Evolutionary conservation across 768 basidiomycete species (phyloP), one percentile per base, ranked within the genome.

Genomic region (Hemileccinum rubropunctum): DNA sequence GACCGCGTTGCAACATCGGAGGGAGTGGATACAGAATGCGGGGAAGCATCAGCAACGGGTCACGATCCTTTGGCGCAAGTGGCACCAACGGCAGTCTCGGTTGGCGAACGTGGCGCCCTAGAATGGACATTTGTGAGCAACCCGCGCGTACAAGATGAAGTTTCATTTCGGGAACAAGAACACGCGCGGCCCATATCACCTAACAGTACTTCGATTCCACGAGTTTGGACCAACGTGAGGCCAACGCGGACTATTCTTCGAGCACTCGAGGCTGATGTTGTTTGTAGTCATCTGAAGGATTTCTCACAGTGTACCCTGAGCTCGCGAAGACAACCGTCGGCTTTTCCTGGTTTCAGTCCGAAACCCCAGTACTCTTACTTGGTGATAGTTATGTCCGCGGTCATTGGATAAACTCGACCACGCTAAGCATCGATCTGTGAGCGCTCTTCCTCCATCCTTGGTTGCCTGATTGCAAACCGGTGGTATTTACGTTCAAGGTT

Each of bases 201-300:
- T 0, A 42, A 47, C 34, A 42, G 46, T 32, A 28, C 46, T 33
- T 35, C 11, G 15, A 26, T 23, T 30, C 66, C 66, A 15, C 53
- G 68, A 33, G 57, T 62, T 17, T 67, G 66, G 68, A 56, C 63
- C 10, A 60, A 54, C 10, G 66, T 67, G 42, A 67, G 64, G 35
- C 37, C 20, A 15, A 30, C 17, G n/a, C 7, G 23, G 49, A 20
- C 17, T 17, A 4, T 45, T 4, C 26, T 27, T 42, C 6, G 14
- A 32, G 36, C 8, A 11, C 20, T 6, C 2, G 12, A 44, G 17
- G 32, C 32, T 57, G 28, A 60, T 34, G 4, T 47, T 42, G 10
- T 49, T 28, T 35, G 10, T 37, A 67, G 66, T 65, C 65, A n/a
- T 44, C 54, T 3, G 26, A 44, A 9, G 59, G 58, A 11, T 54